These are phyloP conservation scores for Astraeus odoratus DNA, from an alignment of 768 basidiomycete species.

Conservation along the genomic window DNA sequence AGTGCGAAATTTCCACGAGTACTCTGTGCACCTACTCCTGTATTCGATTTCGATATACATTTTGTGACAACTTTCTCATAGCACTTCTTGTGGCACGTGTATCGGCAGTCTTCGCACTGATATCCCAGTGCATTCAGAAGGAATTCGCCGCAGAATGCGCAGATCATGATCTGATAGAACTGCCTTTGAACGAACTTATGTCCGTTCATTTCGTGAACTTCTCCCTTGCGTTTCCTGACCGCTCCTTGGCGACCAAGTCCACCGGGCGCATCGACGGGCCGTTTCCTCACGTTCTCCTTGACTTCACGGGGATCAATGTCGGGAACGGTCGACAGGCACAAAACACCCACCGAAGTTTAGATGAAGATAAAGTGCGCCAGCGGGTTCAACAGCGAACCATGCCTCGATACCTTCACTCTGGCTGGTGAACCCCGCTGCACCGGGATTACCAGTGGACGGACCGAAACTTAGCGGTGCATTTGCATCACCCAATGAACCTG, in stretches of 20 bases:
- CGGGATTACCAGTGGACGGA: slow-evolving; percentile 22
- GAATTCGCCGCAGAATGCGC: slow-evolving; percentile 97
- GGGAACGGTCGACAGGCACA: not conserved
- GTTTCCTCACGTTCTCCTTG: slow-evolving; percentile 95
- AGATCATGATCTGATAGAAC: slow-evolving; percentile 98
- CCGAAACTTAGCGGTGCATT: slow-evolving; percentile 34
- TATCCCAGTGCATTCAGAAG: slow-evolving; percentile 96
- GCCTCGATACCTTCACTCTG: slow-evolving; percentile 81
- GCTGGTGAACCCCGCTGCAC: slow-evolving; percentile 15
- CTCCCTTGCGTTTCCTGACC: slow-evolving; percentile 94
- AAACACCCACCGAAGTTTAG: slow-evolving; percentile 81
- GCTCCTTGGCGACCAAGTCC: slow-evolving; percentile 97
- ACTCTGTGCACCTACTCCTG: slow-evolving; percentile 57
- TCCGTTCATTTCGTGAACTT: slow-evolving; percentile 99
- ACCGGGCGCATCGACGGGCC: slow-evolving; percentile 85
- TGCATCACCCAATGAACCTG: slow-evolving; percentile 41
- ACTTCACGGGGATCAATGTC: slow-evolving; percentile 41
- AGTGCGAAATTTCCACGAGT: not conserved
- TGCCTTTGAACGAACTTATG: slow-evolving; percentile 97
- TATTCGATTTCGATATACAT: slow-evolving; percentile 95
- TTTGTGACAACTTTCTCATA: slow-evolving; percentile 99
- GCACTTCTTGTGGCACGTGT: slow-evolving; percentile 98
- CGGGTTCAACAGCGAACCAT: slow-evolving; percentile 97
- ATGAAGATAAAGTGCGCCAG: slow-evolving; percentile 82
- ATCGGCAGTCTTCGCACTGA: slow-evolving; percentile 98